Conservation (phyloP, 495 filamentous ascomycete genomes). For the Neurospora africana region DNA sequence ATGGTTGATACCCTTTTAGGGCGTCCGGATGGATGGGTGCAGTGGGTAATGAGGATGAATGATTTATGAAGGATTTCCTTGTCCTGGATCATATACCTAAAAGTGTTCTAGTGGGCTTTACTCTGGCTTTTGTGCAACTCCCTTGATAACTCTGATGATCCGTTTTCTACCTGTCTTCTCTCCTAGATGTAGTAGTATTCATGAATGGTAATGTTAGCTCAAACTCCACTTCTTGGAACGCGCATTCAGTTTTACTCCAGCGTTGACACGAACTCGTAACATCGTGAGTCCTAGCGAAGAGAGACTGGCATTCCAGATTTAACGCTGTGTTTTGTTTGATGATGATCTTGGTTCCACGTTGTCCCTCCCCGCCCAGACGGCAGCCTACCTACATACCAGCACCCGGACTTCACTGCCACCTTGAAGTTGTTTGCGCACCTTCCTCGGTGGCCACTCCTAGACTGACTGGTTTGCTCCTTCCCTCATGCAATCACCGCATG, state of each 20-base stretch:
- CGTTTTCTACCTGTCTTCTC: neutral
- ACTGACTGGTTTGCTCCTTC: no score
- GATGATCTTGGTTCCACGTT: neutral
- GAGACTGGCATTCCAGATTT: no score
- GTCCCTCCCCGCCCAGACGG: neutral
- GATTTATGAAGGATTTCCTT: neutral
- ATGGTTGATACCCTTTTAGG: neutral
- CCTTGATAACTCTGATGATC: neutral
- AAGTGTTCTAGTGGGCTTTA: neutral
- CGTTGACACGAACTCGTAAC: neutral
- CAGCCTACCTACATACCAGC: neutral
- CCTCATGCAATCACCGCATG: no score
- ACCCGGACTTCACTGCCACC: neutral
- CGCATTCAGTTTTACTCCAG: neutral
- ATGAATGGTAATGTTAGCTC: neutral
- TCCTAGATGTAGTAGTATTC: neutral
- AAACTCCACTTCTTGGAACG: no score
- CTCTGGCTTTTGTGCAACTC: neutral
- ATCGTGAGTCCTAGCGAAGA: neutral
- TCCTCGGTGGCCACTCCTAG: neutral
- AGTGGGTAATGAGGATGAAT: neutral
- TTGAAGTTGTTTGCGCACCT: neutral
- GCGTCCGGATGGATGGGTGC: neutral
- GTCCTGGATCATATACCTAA: neutral
- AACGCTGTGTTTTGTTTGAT: neutral